Percentiles rank a stretch among this genome's conserved stretches.
Evolutionary conservation across 2,329 filamentous ascomycete genomes (phyloP).

Genomic region (Aotearoamyces nothofagi): DNA sequence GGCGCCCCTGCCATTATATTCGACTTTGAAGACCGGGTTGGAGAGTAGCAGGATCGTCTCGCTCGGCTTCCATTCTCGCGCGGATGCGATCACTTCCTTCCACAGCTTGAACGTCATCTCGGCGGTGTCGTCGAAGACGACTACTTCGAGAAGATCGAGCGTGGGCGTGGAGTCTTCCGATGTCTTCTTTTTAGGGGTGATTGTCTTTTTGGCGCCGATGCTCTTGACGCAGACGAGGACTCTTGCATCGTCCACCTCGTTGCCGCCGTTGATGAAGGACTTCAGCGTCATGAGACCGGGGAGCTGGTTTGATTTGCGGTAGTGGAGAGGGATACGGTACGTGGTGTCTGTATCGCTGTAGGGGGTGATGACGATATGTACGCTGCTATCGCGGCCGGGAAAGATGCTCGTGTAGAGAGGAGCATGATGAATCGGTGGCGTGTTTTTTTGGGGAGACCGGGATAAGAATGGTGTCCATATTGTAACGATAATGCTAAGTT

Average conservation of each 20-base stretch:
- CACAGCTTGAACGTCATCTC: constrained; percentile 37
- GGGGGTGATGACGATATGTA: constrained; percentile 36
- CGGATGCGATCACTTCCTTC: constrained; percentile 30
- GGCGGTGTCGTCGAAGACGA: constrained; percentile 41
- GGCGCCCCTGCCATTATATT: constrained; percentile 11
- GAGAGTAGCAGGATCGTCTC: constrained; percentile 33
- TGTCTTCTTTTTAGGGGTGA: constrained; percentile 30
- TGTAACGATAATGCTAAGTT: constrained; percentile 36
- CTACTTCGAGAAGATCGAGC: constrained; percentile 31
- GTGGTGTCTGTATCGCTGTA: constrained; percentile 26
- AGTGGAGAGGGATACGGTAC: constrained; percentile 30
- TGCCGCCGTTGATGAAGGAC: constrained; percentile 35
- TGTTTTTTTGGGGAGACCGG: constrained; percentile 28
- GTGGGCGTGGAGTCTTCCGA: too few species aligned
- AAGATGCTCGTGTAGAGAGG: constrained; percentile 39
- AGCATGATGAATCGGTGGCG: constrained; percentile 23
- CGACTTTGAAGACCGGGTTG: constrained; percentile 15
- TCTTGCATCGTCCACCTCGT: constrained; percentile 32
- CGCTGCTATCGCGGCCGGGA: constrained; percentile 36
- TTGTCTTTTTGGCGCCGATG: constrained; percentile 33
- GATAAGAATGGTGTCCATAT: constrained; percentile 41
- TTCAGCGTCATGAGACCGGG: constrained; percentile 39
- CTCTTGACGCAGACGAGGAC: constrained; percentile 43
- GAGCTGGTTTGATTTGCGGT: constrained; percentile 21
- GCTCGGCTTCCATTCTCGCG: constrained; percentile 28